Base-by-base conservation (phyloP, 805 yeast genomes). In the Kregervanrija delftensis region DNA sequence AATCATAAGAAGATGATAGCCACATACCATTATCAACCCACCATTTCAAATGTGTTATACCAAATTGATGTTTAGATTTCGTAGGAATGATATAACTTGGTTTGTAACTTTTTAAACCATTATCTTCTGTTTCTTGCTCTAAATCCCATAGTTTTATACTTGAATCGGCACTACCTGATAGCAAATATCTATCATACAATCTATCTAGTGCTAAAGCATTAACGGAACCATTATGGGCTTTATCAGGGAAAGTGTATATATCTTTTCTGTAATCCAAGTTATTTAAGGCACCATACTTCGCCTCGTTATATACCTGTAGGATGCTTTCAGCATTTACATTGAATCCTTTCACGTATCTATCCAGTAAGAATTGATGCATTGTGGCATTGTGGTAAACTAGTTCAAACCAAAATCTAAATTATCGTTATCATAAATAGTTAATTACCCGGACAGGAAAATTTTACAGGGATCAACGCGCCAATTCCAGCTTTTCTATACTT, bases 1-100 rank as follows among this genome's bases (percentile, higher is more conserved):
- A 78, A 61, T 90, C 97, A 60, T 80, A 87, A 0, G 96, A 86
- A 1, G 88, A 79, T 3, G 88, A 75, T 14, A 88, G 71, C 65
- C 88, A 89, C 81, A 90, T 72, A 1, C 96, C 96, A 32, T 81
- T 78, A 61, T 90, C 97, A 0, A 93, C 89, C 91, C 96, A 91
- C 97, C 97, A 90, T 54, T 73, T 69, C 1, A 86, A 68, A 12
- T 76, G 65, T 0, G 95, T 84, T 0, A 90, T 71, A 0, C 96
- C 96, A 59, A 72, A 87, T 14, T 66, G 60, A 57, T 90, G 97
- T 0, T 72, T 76, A 28, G 50, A 45, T 50, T 66, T 59, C 36
- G 68, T 50, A 31, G 66, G 61, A 32, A 63, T 37, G 33, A 53
- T 39, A 46, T 46, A 44, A 28, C 54, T 33, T 33, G 63, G 55